Percentiles rank a stretch among this genome's conserved stretches.
These are phyloP conservation scores for Wickerhamomyces sydowiorum DNA, from an alignment of 805 yeast species.

Conservation along the genomic window DNA sequence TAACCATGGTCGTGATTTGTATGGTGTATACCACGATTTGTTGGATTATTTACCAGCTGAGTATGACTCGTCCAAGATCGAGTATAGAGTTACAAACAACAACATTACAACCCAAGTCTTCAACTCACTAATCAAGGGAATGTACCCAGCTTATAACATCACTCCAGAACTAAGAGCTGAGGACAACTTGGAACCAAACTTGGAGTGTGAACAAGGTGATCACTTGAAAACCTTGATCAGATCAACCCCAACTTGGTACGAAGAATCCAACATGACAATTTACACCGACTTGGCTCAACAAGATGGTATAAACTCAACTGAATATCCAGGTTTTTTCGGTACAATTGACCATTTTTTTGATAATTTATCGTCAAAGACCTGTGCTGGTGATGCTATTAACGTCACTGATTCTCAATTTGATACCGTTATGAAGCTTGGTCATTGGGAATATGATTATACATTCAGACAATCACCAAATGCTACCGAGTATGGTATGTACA, in stretches of 20 bases:
- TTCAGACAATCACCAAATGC: conserved; percentile 29
- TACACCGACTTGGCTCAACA: conserved; percentile 20
- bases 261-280: conserved; percentile 27
- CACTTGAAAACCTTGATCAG: conserved; percentile 21
- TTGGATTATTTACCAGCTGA: conserved; percentile 29
- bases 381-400: conserved; percentile 32
- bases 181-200: conserved; percentile 33
- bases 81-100: conserved; percentile 32
- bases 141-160: conserved; percentile 28
- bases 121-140: conserved; percentile 29
- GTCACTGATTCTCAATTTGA: conserved; percentile 26
- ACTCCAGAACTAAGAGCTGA: conserved; percentile 27
- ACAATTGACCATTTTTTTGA: conserved; percentile 37
- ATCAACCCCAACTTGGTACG: conserved; percentile 28
- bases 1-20: conserved; percentile 34
- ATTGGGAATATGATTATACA: conserved; percentile 38
- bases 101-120: conserved; percentile 36
- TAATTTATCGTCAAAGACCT: conserved; percentile 33
- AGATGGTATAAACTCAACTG: conserved; percentile 17
- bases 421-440: conserved; percentile 36
- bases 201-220: conserved; percentile 27
- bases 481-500: conserved; percentile 27
- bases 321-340: conserved; percentile 22
- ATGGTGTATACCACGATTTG: conserved; percentile 29
- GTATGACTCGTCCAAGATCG: conserved; percentile 25